A percentile compares a stretch with the other conserved stretches of the same genome.
Conservation (phyloP, 352 stramenopile species). For the Globisporangium carolinianum region DNA sequence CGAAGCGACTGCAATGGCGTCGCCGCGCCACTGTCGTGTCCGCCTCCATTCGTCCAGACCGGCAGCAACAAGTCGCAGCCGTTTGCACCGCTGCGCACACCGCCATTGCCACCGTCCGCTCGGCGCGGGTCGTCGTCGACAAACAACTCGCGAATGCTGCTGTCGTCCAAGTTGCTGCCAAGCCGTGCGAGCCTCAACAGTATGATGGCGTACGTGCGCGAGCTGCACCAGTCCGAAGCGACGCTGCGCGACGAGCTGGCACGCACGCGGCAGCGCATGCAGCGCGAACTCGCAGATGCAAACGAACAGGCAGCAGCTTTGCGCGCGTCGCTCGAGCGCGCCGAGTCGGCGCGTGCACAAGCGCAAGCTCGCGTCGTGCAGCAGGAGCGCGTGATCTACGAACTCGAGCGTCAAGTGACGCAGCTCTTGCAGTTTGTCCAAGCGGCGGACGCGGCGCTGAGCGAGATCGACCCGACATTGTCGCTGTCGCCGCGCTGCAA, state of each 20-base stretch:
- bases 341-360: conserved; percentile 26
- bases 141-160: conserved; percentile 13
- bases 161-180: conserved; percentile 52
- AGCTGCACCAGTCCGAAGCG: conserved; percentile 63
- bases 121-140: too few relatives aligned
- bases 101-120: conserved; percentile 7
- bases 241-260: conserved; percentile 54
- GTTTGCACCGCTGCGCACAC: conserved; percentile 5
- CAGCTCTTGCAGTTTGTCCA: conserved; percentile 13
- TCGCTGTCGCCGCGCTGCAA: not conserved
- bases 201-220: conserved; percentile 69
- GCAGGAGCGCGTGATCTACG: conserved; percentile 35
- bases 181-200: conserved; percentile 52
- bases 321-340: conserved; percentile 35
- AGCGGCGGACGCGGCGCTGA: conserved; percentile 1
- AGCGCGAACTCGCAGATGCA: conserved; percentile 38
- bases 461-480: not conserved
- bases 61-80: conserved; percentile 23
- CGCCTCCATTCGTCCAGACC: conserved; percentile 16
- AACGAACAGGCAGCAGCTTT: conserved; percentile 20
- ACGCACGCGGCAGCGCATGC: conserved; percentile 40
- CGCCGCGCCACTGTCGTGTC: conserved; percentile 27
- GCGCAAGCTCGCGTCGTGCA: conserved; percentile 26
- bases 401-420: conserved; percentile 28
- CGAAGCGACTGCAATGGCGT: conserved; percentile 8